Evolutionary conservation across 2,329 filamentous ascomycete genomes (phyloP).

Genomic region (Sporothrix brasiliensis): DNA sequence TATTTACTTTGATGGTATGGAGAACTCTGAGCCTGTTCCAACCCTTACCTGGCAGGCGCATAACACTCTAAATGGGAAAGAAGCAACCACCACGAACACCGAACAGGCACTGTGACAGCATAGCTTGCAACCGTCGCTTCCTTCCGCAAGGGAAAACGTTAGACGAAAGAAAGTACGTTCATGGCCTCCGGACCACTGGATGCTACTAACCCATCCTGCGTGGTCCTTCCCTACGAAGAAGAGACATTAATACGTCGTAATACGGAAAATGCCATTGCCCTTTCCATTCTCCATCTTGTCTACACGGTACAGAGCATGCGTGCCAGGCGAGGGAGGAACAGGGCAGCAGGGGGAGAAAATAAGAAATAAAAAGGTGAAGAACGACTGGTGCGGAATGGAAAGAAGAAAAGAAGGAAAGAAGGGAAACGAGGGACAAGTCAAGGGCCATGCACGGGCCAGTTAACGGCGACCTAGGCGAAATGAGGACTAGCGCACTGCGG

Average conservation of each 20-base stretch:
- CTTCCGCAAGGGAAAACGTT: conserved; percentile 15
- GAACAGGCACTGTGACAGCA: too few species aligned
- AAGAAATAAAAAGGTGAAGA: neutral
- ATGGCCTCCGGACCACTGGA: too few species aligned
- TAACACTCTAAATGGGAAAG: neutral
- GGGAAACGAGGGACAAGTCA: conserved; percentile 32
- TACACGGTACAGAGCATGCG: too few species aligned
- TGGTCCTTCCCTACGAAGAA: too few species aligned
- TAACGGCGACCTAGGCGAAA: conserved; percentile 33
- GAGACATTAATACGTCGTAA: too few species aligned
- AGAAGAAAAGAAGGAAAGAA: conserved; percentile 5
- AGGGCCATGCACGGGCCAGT: conserved; percentile 34
- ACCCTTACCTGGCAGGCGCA: conserved; percentile 5
- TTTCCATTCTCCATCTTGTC: neutral
- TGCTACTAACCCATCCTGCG: too few species aligned
- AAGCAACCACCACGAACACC: too few species aligned
- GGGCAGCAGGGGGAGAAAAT: neutral
- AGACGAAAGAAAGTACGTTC: neutral
- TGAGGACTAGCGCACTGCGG: conserved; percentile 32
- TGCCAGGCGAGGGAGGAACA: neutral
- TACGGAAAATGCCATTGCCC: too few species aligned
- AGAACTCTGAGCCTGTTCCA: too few species aligned
- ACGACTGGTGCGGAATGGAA: conserved; percentile 17
- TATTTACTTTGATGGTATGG: too few species aligned
- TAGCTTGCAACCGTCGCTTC: neutral